Conservation (phyloP, 352 stramenopile species). For the Aphanomyces euteiches region DNA sequence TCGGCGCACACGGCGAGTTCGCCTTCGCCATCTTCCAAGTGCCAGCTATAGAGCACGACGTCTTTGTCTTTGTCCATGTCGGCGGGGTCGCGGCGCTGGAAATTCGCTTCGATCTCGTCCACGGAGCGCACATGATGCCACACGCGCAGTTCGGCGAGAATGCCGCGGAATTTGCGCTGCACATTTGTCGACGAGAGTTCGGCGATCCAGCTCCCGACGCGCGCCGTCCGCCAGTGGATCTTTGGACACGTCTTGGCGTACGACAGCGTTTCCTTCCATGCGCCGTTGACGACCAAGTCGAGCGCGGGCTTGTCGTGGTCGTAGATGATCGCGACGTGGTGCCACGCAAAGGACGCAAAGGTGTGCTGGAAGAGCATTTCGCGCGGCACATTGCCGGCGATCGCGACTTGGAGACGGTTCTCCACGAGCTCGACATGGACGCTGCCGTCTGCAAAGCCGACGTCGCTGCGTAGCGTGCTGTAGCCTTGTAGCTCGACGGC, state of each 20-base stretch:
- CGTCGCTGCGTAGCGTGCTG: slow-evolving; percentile 66
- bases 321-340: slow-evolving; percentile 64
- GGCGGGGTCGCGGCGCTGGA: slow-evolving; percentile 58
- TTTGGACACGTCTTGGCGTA: slow-evolving; percentile 47
- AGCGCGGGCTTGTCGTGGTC: slow-evolving; percentile 33
- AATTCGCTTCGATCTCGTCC: slow-evolving; percentile 55
- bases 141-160: slow-evolving; percentile 67
- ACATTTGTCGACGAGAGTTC: slow-evolving; percentile 39
- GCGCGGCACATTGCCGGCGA: slow-evolving; percentile 67
- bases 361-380: slow-evolving; percentile 60
- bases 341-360: slow-evolving; percentile 65
- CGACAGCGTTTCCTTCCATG: slow-evolving; percentile 34
- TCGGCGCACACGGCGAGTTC: slow-evolving; percentile 34
- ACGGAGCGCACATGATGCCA: slow-evolving; percentile 49
- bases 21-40: slow-evolving; percentile 2
- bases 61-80: slow-evolving; percentile 37
- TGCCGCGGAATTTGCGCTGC: slow-evolving; percentile 68
- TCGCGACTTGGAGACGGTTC: slow-evolving; percentile 57
- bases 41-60: slow-evolving; percentile 44
- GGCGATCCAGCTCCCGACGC: slow-evolving; percentile 72
- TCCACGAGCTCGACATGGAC: slow-evolving; percentile 72
- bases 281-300: slow-evolving; percentile 58
- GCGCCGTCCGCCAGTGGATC: slow-evolving; percentile 50
- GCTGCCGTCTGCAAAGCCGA: slow-evolving; percentile 62
- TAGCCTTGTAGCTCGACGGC: slow-evolving; percentile 59